Base-by-base conservation (phyloP, 345 rosid species). In the Combretum micranthum region DNA sequence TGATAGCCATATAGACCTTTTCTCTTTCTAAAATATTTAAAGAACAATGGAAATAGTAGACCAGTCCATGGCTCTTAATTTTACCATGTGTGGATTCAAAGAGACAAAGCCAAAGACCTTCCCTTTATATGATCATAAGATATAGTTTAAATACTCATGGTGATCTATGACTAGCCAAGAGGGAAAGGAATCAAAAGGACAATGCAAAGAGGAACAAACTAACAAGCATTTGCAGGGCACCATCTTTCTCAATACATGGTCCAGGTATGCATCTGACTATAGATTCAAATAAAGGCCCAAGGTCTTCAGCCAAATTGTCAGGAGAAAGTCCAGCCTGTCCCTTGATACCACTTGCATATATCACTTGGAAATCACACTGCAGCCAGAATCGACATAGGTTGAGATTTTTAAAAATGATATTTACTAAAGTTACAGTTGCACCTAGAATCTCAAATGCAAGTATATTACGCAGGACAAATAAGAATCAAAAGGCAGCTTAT, bases 201-300 rank as follows among this genome's bases (percentile, higher is more conserved):
- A 53, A 70, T 48, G 57, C 20, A 63, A 63, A 63, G 70, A 42
- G 72, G 48, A 74, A 72, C 54, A 72, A 32, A 85, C 98, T 92
- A 55, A 92, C 98, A 79, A 92, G 97, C 97, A 92, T 78, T 83
- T 92, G 98, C 67, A 92, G 90, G 59, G 93, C 83, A 60, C 98
- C 97, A 65, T 92, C 95, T 79, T 83, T 88, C 45, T 82, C 77
- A 63, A 92, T 88, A 53, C 63, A 71, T 42, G 98, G 98, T 61
- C 97, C 98, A 59, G 95, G 98, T 65, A 92, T 90, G 84, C 97
- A 86, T 86, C 98, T 81, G 71, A 88, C 79, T 50, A 92, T 75
- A 55, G 93, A 55, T 71, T 92, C 97, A 50, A 92, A 92, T 48
- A 88, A 90, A 42, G 98, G 91, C 53, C 96, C 95, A 51, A 92